Base-by-base conservation (phyloP, 1,139 yeast genomes). In the Arxiozyma slooffiae region DNA sequence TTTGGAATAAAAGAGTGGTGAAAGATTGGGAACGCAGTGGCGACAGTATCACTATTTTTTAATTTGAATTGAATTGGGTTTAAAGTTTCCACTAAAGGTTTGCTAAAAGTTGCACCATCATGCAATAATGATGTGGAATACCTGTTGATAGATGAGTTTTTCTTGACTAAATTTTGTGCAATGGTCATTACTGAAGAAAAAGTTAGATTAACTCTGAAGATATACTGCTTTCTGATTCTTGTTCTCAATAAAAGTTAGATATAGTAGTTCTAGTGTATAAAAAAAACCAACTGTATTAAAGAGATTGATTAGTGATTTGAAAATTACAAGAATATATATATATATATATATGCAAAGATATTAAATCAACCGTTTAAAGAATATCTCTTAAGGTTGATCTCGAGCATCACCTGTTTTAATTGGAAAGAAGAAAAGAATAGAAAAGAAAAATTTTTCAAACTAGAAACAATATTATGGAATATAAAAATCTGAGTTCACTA, bases 1-100 rank as follows among this genome's bases (percentile, higher is more conserved):
- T 75, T 76, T 0, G 96, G 96, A 18, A 90, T 69, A 50, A 73
- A 70, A 11, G 70, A 69, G 0, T 79, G 68, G 21, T 78, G 71
- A 57, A 81, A 79, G 36, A 90, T 76, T 6, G 97, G 96, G 60
- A 85, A 82, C 14, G 90, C 81, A 8, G 96, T 87, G 1, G 94
- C 96, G 1, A 82, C 75, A 6, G 90, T 79, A 52, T 82, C 86
- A 11, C 84, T 85, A 61, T 86, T 95, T 60, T 81, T 79, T 44
- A 89, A 72, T 22, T 81, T 71, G 11, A 86, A 83, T 3, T 87
- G 80, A 55, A 77, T 69, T n/a, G 74, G 75, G 41, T 62, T 61
- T 7, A 68, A 60, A 44, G 58, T 56, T 2, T 53, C 57, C 1
- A 61, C 64, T 39, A 55, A 49, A 21, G 71, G 66, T 49, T 62